Evolutionary conservation across 345 rosid species (phyloP).

Genomic region (Streptanthus diversifolius): DNA sequence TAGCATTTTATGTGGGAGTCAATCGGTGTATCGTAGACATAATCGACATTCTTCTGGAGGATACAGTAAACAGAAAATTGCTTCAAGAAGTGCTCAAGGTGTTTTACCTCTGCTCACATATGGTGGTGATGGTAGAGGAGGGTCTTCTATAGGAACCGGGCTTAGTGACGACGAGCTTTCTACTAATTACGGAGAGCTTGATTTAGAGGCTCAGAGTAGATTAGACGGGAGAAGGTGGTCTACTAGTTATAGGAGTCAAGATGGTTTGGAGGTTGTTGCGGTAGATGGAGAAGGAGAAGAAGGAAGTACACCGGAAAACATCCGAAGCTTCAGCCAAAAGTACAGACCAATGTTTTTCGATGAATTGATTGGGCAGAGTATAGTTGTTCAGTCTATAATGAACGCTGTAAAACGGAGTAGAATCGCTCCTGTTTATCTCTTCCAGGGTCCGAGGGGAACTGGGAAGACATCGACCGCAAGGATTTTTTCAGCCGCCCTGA

Average conservation of each 20-base stretch:
- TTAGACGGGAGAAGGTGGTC: constrained; percentile 98
- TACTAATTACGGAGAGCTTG: constrained; percentile 87
- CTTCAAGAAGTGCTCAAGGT: constrained; percentile 64
- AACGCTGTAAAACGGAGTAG: constrained; percentile 72
- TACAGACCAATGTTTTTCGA: constrained; percentile 79
- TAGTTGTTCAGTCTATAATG: constrained; percentile 76
- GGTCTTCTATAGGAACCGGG: constrained; percentile 72
- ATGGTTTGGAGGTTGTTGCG: constrained; percentile 63
- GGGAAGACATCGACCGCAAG: constrained; percentile 91
- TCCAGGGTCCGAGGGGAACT: constrained; percentile 95
- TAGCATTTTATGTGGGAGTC: constrained; percentile 75
- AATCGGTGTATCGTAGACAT: constrained; percentile 52
- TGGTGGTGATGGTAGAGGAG: constrained; percentile 60
- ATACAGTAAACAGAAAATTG: constrained; percentile 46
- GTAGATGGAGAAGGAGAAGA: constrained; percentile 62
- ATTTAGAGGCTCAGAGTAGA: constrained; percentile 96
- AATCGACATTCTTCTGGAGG: constrained; percentile 42
- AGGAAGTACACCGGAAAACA: constrained; percentile 57
- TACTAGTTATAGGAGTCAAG: constrained; percentile 83
- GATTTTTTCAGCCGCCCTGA: constrained; percentile 82
- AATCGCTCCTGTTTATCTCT: constrained; percentile 89
- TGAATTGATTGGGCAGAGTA: constrained; percentile 87
- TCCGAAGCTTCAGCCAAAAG: constrained; percentile 77
- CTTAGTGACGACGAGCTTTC: constrained; percentile 86
- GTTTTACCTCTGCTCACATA: constrained; percentile 73